Percentiles rank a stretch among this genome's conserved stretches.
Evolutionary conservation across 495 filamentous ascomycete genomes (phyloP).

Genomic region (Neurospora sp.): DNA sequence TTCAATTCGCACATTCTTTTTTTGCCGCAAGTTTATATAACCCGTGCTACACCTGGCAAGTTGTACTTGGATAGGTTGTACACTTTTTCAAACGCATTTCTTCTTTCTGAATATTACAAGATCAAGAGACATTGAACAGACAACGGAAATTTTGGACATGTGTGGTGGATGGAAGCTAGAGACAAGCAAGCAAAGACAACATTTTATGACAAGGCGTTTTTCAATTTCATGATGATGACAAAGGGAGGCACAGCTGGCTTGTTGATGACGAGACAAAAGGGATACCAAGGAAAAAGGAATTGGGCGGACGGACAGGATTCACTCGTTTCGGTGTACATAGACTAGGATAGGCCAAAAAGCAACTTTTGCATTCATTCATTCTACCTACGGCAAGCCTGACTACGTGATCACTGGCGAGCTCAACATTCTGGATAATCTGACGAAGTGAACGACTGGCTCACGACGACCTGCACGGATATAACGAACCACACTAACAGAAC

Average conservation of each 20-base stretch:
- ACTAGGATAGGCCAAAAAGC: background rate
- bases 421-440: accelerated
- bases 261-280: background rate
- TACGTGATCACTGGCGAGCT: background rate
- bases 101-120: background rate
- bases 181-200: background rate
- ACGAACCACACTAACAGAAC: background rate
- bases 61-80: background rate
- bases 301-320: background rate
- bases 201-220: background rate
- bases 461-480: background rate
- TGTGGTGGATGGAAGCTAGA: background rate
- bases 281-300: background rate
- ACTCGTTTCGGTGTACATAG: background rate
- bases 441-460: background rate
- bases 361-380: background rate
- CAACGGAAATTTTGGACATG: background rate
- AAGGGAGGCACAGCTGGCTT: background rate
- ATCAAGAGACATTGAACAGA: background rate
- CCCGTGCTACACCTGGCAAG: background rate
- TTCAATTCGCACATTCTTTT: background rate
- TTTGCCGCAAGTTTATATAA: background rate
- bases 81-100: background rate
- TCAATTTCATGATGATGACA: background rate
- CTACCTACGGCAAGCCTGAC: background rate